Conservation (phyloP, 495 filamentous ascomycete genomes). For the Paragyromitra xinjiangensis region DNA sequence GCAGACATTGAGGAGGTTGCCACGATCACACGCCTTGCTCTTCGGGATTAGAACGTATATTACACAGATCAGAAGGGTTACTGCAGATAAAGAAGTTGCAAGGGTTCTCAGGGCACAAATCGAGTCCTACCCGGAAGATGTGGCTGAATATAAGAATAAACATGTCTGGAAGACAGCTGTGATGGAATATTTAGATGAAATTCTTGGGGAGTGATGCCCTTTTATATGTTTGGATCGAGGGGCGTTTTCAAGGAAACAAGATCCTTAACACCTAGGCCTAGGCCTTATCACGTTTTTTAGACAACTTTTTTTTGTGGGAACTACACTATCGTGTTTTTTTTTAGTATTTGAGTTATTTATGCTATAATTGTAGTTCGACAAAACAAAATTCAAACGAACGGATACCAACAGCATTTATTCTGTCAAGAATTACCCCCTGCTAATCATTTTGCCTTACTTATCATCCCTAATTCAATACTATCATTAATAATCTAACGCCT, state of each 20-base stretch:
- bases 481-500: background rate
- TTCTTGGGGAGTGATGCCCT: background rate
- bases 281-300: background rate
- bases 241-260: background rate
- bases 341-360: background rate
- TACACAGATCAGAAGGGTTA: conserved; percentile 72
- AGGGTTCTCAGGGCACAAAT: conserved; percentile 73
- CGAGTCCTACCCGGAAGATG: conserved; percentile 66
- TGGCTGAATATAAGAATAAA: conserved; percentile 47
- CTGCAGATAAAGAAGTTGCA: conserved; percentile 69
- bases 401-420: background rate
- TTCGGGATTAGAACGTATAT: conserved; percentile 85
- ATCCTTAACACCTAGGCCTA: background rate
- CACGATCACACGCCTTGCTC: conserved; percentile 70
- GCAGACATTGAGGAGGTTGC: conserved; percentile 78
- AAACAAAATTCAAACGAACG: background rate
- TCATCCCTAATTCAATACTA: background rate
- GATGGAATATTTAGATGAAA: conserved; percentile 34
- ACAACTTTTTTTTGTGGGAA: background rate
- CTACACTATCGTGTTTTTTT: background rate
- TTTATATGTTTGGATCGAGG: background rate
- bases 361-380: background rate
- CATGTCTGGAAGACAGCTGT: conserved; percentile 36
- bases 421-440: background rate
- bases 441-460: background rate